These are phyloP conservation scores for Exophiala sp. DNA, from an alignment of 2,329 filamentous ascomycete genomes.

Conservation along the genomic window DNA sequence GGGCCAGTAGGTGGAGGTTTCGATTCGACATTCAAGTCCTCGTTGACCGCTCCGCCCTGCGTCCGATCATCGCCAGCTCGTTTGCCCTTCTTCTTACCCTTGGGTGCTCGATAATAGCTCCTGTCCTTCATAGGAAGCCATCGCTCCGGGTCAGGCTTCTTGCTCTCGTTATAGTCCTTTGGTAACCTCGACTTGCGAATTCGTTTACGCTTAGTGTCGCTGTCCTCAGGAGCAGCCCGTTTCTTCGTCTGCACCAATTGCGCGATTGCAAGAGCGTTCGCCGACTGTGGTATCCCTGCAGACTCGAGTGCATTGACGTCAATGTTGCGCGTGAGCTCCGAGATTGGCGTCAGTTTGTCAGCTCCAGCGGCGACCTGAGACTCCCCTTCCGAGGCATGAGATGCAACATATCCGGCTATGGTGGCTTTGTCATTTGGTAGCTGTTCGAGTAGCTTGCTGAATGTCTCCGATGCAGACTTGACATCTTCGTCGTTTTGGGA, in stretches of 20 bases:
- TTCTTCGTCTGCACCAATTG: slow-evolving; percentile 35
- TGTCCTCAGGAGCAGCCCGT: slow-evolving; percentile 34
- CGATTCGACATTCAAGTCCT: slow-evolving; percentile 53
- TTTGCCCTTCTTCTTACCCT: slow-evolving; percentile 87
- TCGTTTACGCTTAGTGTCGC: slow-evolving; percentile 38
- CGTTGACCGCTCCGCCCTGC: slow-evolving; percentile 75
- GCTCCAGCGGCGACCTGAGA: slow-evolving; percentile 36
- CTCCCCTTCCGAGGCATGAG: slow-evolving; percentile 58
- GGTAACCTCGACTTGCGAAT: slow-evolving; percentile 44
- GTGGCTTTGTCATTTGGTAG: slow-evolving; percentile 61
- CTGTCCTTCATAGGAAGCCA: slow-evolving; percentile 90
- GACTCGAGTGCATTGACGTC: slow-evolving; percentile 42
- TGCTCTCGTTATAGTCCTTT: slow-evolving; percentile 53
- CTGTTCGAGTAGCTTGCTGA: slow-evolving; percentile 62
- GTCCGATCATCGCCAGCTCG: slow-evolving; percentile 67
- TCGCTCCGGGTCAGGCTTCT: slow-evolving; percentile 79
- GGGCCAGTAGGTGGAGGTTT: slow-evolving; percentile 37
- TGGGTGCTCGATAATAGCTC: slow-evolving; percentile 72
- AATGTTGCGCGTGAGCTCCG: slow-evolving; percentile 40
- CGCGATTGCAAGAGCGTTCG: slow-evolving; percentile 29
- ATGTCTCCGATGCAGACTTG: slow-evolving; percentile 67
- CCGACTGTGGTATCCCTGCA: slow-evolving; percentile 38
- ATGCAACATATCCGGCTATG: slow-evolving; percentile 78
- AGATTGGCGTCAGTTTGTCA: slow-evolving; percentile 36
- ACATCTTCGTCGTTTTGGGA: slow-evolving; percentile 66